Conservation (phyloP, 441 rosid genomes). For the Jatropha multifida region DNA sequence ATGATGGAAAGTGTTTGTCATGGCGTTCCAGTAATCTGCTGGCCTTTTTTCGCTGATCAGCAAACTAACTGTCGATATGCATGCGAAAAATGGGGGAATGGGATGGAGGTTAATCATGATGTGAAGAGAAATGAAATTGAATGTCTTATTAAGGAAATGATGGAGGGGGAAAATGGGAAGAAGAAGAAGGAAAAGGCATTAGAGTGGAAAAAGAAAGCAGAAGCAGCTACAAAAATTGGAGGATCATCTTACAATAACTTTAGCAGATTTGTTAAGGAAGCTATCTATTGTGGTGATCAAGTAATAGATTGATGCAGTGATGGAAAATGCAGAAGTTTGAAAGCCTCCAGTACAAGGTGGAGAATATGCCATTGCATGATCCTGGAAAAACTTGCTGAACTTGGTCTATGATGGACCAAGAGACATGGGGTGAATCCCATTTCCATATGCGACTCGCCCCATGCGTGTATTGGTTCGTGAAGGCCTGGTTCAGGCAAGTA, state of each 20-base stretch:
- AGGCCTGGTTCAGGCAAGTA: too few species aligned
- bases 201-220: slow-evolving; percentile 36
- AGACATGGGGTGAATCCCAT: too few species aligned
- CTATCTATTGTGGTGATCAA: slow-evolving; percentile 4
- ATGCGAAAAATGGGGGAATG: slow-evolving; percentile 33
- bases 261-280: slow-evolving; percentile 14
- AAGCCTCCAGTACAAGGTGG: too few species aligned
- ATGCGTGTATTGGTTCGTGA: too few species aligned
- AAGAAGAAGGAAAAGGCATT: slow-evolving; percentile 23
- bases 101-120: slow-evolving; percentile 28
- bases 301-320: neutral
- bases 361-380: too few species aligned
- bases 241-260: slow-evolving; percentile 30
- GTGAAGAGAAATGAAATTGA: slow-evolving; percentile 34
- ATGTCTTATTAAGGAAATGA: slow-evolving; percentile 28
- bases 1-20: slow-evolving; percentile 28
- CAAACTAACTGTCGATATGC: slow-evolving; percentile 30
- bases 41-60: slow-evolving; percentile 40
- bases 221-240: slow-evolving; percentile 25
- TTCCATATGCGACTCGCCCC: too few species aligned
- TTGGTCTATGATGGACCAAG: too few species aligned
- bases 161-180: slow-evolving; percentile 29
- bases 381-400: too few species aligned
- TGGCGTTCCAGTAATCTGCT: slow-evolving; percentile 35
- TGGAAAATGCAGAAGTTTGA: too few species aligned